A percentile compares a stretch with the other conserved stretches of the same genome.
These are phyloP conservation scores for Microdochium bolleyi DNA, from an alignment of 2,329 filamentous ascomycete genomes.

Conservation along the genomic window DNA sequence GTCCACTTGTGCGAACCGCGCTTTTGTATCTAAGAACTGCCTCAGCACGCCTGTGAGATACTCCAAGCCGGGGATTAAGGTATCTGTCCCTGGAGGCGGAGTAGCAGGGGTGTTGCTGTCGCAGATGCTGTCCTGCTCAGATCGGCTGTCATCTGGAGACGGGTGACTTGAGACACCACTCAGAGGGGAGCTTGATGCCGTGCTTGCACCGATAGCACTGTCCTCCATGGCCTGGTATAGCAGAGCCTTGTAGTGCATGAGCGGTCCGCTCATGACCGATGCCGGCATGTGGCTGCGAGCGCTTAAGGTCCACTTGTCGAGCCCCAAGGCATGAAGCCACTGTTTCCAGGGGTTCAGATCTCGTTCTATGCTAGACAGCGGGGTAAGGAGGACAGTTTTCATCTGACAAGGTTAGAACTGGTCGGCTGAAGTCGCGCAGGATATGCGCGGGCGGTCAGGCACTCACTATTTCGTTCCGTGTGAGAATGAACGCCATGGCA, in stretches of 20 bases:
- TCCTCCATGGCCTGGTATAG: neutral
- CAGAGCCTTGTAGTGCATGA: neutral
- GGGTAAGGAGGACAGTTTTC: neutral
- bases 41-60: neutral
- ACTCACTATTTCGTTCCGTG: neutral
- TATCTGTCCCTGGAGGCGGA: neutral
- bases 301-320: neutral
- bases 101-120: neutral
- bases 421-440: neutral
- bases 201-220: neutral
- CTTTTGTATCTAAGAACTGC: neutral
- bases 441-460: neutral
- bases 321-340: neutral
- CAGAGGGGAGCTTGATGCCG: neutral
- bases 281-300: neutral
- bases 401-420: neutral
- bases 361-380: neutral
- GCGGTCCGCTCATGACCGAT: neutral
- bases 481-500: neutral
- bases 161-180: neutral
- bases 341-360: neutral
- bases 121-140: too few relatives aligned
- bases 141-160: too few relatives aligned
- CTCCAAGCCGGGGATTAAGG: neutral
- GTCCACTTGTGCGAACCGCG: neutral